Conservation (phyloP, 441 rosid species). For the Cnidoscolus chayamansa region DNA sequence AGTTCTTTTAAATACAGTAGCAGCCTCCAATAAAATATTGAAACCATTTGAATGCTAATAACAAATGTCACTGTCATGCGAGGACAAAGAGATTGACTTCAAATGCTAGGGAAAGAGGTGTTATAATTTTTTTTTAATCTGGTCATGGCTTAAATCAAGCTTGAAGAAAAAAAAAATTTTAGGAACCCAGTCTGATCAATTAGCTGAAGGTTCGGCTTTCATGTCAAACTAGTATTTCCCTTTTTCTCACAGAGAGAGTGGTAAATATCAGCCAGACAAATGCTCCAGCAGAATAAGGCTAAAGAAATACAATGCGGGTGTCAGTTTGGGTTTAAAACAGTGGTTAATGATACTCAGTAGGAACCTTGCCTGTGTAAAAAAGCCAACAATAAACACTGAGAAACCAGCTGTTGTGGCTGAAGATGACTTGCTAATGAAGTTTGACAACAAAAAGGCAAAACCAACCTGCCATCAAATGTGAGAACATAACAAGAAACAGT, state of each 20-base stretch:
- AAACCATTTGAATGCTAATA: not conserved
- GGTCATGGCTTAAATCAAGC: not conserved
- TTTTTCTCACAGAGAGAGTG: not conserved
- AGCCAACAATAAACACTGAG: constrained; percentile 68
- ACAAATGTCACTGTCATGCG: not conserved
- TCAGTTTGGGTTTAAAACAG: not conserved
- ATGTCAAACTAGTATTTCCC: not conserved
- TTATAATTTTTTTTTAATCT: not conserved
- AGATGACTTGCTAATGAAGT: constrained; percentile 72
- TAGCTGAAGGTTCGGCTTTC: not conserved
- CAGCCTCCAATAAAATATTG: not conserved
- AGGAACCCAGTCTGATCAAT: not conserved
- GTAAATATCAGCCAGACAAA: not conserved
- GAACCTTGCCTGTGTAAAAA: constrained; percentile 73
- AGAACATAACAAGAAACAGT: constrained; percentile 16
- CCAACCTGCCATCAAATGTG: constrained; percentile 52
- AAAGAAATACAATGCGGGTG: not conserved
- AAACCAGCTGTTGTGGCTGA: constrained; percentile 82
- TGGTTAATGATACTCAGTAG: not conserved
- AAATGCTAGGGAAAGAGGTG: not conserved
- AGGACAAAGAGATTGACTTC: not conserved
- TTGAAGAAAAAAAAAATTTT: not conserved
- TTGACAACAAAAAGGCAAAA: constrained; percentile 70
- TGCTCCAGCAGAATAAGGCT: not conserved
- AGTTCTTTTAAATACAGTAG: not conserved